Evolutionary conservation across 2,329 filamentous ascomycete species (phyloP), one percentile per base, ranked within the genome.

Genomic region (Alternaria ventricosa): DNA sequence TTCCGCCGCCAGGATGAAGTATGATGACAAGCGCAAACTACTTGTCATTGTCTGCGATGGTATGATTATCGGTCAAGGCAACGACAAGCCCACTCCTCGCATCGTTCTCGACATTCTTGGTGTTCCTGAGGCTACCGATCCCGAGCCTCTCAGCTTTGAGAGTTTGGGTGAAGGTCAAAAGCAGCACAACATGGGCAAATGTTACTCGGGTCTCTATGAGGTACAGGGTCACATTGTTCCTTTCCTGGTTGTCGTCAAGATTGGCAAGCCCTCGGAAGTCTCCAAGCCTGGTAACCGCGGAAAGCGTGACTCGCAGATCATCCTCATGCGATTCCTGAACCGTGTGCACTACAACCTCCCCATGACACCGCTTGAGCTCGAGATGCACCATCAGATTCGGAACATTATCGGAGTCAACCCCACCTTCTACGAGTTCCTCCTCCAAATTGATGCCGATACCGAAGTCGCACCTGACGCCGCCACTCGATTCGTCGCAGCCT

Each of bases 391-490:
- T 79, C 96, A 99, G 77, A 97, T 99, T 75, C 90, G 94, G 64
- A 99, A 99, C 82, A 96, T 99, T 70, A 99, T 99, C 68, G 96
- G 96, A 64, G 96, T 99, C 71, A 97, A 99, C 80, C 96, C 96
- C 0, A 97, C 93, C 2, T 97, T 99, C 80, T 99, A 99, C 84
- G 96, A 99, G 79, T 99, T 93, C 79, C 89, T 97, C 81, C 84
- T 99, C 55, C 93, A 97, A 81, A 97, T 99, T 78, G 96, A 99
- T 81, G 96, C 96, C 75, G 96, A 99, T 84, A 99, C 96, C 0
- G 91, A 97, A 49, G 94, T 99, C 54, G 93, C 93, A 28, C 87
- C 89, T 1, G 96, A 99, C 80, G 92, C 96, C 23, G 93, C 91
- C 49, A 96, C 93, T 63, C 93, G 96, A 74, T 94, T 99, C 85